Conservation (phyloP, 2,329 filamentous ascomycete species). For the Fusarium haematococcum region DNA sequence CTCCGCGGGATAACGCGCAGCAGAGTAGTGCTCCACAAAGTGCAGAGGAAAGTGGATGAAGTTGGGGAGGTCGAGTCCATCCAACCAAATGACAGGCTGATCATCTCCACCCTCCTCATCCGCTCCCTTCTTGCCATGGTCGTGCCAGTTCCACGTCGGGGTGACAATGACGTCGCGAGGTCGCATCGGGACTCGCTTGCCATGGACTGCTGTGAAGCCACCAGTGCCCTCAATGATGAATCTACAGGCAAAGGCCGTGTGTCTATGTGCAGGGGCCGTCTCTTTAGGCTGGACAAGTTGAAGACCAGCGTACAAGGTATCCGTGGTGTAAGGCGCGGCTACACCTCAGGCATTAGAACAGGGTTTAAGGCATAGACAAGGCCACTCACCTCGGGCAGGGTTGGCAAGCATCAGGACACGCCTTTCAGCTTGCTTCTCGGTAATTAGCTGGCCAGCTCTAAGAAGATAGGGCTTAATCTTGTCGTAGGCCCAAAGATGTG, state of each 20-base stretch:
- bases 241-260: slow-evolving; percentile 66
- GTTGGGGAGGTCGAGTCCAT: slow-evolving; percentile 64
- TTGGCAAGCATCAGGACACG: slow-evolving; percentile 57
- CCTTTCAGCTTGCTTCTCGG: slow-evolving; percentile 54
- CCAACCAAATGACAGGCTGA: slow-evolving; percentile 67
- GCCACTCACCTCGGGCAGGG: slow-evolving; percentile 55
- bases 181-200: slow-evolving; percentile 61
- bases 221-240: slow-evolving; percentile 67
- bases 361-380: not conserved
- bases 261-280: slow-evolving; percentile 65
- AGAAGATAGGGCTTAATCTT: slow-evolving; percentile 48
- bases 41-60: slow-evolving; percentile 64
- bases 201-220: slow-evolving; percentile 68
- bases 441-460: slow-evolving; percentile 49
- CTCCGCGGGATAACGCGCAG: slow-evolving; percentile 59
- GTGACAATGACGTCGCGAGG: slow-evolving; percentile 68
- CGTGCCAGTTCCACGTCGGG: slow-evolving; percentile 69
- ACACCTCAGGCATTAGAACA: not conserved
- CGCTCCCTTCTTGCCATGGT: slow-evolving; percentile 67
- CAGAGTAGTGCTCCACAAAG: slow-evolving; percentile 63
- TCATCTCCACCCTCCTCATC: slow-evolving; percentile 44
- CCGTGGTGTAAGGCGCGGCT: slow-evolving; percentile 66
- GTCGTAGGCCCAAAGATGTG: slow-evolving; percentile 53
- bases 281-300: slow-evolving; percentile 69
- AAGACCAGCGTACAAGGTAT: slow-evolving; percentile 68